Conservation (phyloP, 805 yeast genomes). For the Pichia ethanolica region DNA sequence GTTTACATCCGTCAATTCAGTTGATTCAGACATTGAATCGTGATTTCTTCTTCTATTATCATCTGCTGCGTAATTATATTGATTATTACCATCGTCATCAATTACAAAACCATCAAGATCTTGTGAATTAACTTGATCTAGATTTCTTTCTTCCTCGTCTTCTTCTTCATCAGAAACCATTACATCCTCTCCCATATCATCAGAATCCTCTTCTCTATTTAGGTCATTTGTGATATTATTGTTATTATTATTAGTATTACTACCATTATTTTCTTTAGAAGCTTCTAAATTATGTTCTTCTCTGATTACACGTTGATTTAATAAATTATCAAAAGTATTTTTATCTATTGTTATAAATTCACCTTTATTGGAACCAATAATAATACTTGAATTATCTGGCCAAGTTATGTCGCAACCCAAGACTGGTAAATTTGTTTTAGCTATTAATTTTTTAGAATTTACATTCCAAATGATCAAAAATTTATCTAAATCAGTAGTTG, state of each 20-base stretch:
- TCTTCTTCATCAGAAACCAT: constrained; percentile 13
- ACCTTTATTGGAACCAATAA: constrained; percentile 10
- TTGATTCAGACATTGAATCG: constrained; percentile 10
- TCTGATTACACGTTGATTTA: constrained; percentile 3
- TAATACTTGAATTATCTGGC: constrained; percentile 7
- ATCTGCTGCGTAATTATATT: background rate
- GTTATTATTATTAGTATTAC: constrained; percentile 4
- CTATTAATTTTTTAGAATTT: constrained; percentile 26
- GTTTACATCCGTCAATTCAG: constrained; percentile 8
- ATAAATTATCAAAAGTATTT: constrained; percentile 4
- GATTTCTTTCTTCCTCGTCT: constrained; percentile 19
- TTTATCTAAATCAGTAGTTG: constrained; percentile 48
- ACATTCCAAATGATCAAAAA: constrained; percentile 52
- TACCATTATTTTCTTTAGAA: constrained; percentile 13
- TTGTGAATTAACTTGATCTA: constrained; percentile 20
- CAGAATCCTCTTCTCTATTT: constrained; percentile 6
- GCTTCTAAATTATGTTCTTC: constrained; percentile 14
- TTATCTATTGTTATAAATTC: constrained; percentile 10
- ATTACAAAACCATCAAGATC: constrained; percentile 48
- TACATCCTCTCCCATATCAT: constrained; percentile 17
- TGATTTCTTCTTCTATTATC: constrained; percentile 8
- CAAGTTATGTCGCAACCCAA: constrained; percentile 7
- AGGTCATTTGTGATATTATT: constrained; percentile 5
- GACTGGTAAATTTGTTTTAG: constrained; percentile 3
- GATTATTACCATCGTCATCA: constrained; percentile 55